Percentiles rank a stretch among this genome's conserved stretches.
Evolutionary conservation across 1,284 basidiomycete genomes (phyloP).

Genomic region (Ustilago sp.): DNA sequence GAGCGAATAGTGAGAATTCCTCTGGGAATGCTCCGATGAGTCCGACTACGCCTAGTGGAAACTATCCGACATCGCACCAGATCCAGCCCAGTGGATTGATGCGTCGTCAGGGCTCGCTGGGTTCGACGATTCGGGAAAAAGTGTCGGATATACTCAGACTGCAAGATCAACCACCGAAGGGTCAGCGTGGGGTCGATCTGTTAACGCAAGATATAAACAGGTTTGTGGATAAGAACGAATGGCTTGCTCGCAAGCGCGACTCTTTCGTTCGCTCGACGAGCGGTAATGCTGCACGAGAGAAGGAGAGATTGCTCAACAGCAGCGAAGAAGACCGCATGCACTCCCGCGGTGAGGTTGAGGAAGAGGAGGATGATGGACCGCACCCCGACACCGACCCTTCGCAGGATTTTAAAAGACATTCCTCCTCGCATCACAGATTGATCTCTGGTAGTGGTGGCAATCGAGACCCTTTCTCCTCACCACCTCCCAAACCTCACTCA

Average conservation of each 20-base stretch:
- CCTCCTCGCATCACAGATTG: slow-evolving; percentile 4
- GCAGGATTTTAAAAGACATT: slow-evolving; percentile 5
- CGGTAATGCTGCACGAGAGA: slow-evolving; percentile 13
- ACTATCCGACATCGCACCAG: slow-evolving; percentile 24
- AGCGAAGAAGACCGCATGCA: neutral
- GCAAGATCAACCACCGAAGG: slow-evolving; percentile 51
- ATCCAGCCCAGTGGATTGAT: slow-evolving; percentile 22
- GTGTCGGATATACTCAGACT: slow-evolving; percentile 50
- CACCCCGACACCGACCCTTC: slow-evolving; percentile 42
- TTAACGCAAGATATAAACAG: slow-evolving; percentile 50
- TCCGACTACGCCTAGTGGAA: slow-evolving; percentile 27
- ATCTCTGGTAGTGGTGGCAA: slow-evolving; percentile 4
- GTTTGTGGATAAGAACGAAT: slow-evolving; percentile 56
- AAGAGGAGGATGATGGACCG: slow-evolving; percentile 30
- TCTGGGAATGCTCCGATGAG: slow-evolving; percentile 28
- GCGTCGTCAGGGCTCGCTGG: slow-evolving; percentile 41
- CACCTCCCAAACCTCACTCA: slow-evolving; percentile 11
- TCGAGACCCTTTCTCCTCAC: slow-evolving; percentile 30
- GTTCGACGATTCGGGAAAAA: slow-evolving; percentile 45
- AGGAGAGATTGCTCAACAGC: slow-evolving; percentile 20
- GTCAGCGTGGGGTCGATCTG: slow-evolving; percentile 49
- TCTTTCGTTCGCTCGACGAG: slow-evolving; percentile 22
- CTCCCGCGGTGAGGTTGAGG: slow-evolving; percentile 2
- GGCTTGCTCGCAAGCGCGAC: slow-evolving; percentile 49
- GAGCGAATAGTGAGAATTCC: slow-evolving; percentile 11